Conservation (phyloP, 331 rosid genomes). For the Pyrus hybrid region DNA sequence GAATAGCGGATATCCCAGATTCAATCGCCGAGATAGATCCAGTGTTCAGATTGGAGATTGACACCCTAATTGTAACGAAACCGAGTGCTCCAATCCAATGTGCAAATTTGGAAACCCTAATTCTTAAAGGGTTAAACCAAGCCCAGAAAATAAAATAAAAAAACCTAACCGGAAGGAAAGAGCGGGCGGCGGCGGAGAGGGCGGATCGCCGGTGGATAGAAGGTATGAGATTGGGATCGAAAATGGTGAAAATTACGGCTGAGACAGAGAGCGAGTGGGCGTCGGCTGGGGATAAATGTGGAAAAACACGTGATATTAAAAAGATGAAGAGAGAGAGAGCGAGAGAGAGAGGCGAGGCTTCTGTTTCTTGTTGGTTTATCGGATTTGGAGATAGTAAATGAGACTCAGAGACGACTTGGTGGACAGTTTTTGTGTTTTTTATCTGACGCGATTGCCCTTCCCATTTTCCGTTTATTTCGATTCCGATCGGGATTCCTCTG, state of each 20-base stretch:
- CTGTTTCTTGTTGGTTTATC: conserved; percentile 9
- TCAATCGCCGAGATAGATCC: neutral
- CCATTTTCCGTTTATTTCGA: conserved; percentile 3
- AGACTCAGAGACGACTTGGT: conserved; percentile 41
- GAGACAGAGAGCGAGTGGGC: conserved; percentile 8
- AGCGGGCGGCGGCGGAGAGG: conserved; percentile 11
- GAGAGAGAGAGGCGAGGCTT: neutral
- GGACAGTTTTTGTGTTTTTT: conserved; percentile 17
- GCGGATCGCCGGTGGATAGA: conserved; percentile 27
- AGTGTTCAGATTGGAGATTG: conserved; percentile 6
- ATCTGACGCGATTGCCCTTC: conserved; percentile 31
- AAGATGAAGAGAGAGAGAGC: conserved; percentile 10
- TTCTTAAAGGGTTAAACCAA: neutral
- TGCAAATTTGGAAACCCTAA: conserved; percentile 27
- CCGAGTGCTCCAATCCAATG: neutral
- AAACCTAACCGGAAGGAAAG: neutral
- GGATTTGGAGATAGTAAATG: conserved; percentile 13
- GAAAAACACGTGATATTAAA: conserved; percentile 15
- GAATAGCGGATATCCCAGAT: conserved; percentile 9
- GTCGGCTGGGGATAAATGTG: no score
- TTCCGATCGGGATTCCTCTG: neutral
- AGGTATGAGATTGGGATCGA: conserved; percentile 28
- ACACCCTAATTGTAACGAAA: conserved; percentile 34
- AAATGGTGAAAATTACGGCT: conserved; percentile 16
- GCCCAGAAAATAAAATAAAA: neutral